Base-by-base conservation (phyloP, 805 yeast species). In the Monosporozyma yasuniensis region DNA sequence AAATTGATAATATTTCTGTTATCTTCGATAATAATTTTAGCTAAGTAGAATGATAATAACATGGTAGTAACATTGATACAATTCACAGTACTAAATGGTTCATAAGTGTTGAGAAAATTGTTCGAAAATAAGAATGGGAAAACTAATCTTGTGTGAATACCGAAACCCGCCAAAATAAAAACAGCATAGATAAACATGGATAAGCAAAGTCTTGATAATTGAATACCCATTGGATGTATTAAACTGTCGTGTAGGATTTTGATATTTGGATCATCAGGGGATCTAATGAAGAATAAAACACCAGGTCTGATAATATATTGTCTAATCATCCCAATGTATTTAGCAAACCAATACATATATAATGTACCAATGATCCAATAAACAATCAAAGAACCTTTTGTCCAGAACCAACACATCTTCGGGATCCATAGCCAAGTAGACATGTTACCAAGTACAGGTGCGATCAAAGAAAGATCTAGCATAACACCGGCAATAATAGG, bases 231-330 rank as follows among this genome's bases (percentile, higher is more conserved):
- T 0, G 96, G 86, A 56, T 85, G 80, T 51, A 85, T 83, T 48
- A 93, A 67, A 1, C 96, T 93, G 62, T 90, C 96, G 56, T 88
- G 91, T 41, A 91, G 76, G 11, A 93, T 77, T 56, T 91, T 80
- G 44, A 88, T 82, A 57, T 87, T 84, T 38, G 96, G 96, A 63
- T 93, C 97, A 58, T 89, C 96, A 4, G 96, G 96, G 21, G 96
- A 88, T 58, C 96, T 77, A 52, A 93, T 85, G 69, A 93, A 93
- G 65, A 81, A 93, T 44, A 93, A 72, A 8, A 87, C 96, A 11
- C 99, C 99, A 0, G 85, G 83, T 50, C 99, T 77, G 51, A 91
- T 74, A 38, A 88, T 80, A 52, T 72, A 68, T 43, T 76, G 70
- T 53, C 99, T 75, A 19, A 83, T 76, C 89, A 89, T 83, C 18